Percentiles rank a stretch among this genome's conserved stretches.
phyloP scores from a whole-genome alignment of 1,284 basidiomycete genomes.

The Cryptococcus sp. region DNA sequence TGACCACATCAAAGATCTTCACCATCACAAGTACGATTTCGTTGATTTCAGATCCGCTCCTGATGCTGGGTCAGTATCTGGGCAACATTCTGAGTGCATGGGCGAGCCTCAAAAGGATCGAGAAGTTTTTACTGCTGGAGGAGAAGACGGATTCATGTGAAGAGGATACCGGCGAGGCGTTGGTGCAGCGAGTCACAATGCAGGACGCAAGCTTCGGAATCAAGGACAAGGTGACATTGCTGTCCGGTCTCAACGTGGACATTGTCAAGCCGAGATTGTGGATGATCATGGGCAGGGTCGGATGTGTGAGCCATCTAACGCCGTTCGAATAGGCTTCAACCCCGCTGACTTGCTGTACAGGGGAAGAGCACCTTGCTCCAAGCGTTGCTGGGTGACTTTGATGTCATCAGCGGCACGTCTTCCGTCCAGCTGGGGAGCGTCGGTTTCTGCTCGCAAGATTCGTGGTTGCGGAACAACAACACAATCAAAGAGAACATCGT shows the following conservation, averaged over 20 bases:
- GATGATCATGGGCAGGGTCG: conserved; percentile 26
- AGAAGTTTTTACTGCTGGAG: conserved; percentile 72
- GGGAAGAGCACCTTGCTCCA: conserved; percentile 71
- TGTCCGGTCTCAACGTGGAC: conserved; percentile 65
- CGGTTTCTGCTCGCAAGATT: conserved; percentile 76
- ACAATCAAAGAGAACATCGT: conserved; percentile 59
- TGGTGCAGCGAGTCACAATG: too few relatives aligned
- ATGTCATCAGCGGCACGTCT: conserved; percentile 60
- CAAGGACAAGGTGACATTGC: conserved; percentile 62
- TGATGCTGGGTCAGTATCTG: conserved; percentile 20
- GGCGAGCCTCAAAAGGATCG: conserved; percentile 65
- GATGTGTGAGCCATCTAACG: conserved; percentile 22
- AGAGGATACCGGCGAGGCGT: too few relatives aligned
- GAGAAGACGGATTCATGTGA: too few relatives aligned
- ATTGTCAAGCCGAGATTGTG: conserved; percentile 13
- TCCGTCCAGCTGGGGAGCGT: conserved; percentile 63
- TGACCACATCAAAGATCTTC: conserved; percentile 22
- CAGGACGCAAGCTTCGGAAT: conserved; percentile 18
- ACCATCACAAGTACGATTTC: conserved; percentile 21
- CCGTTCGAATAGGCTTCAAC: too few relatives aligned
- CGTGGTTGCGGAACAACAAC: conserved; percentile 67
- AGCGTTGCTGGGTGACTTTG: conserved; percentile 62
- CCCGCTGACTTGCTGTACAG: conserved; percentile 1
- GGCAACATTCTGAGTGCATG: conserved; percentile 16
- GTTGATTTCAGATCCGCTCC: conserved; percentile 18